These are phyloP conservation scores for Anastatica hierochuntica DNA, from an alignment of 345 rosid species.

Conservation along the genomic window DNA sequence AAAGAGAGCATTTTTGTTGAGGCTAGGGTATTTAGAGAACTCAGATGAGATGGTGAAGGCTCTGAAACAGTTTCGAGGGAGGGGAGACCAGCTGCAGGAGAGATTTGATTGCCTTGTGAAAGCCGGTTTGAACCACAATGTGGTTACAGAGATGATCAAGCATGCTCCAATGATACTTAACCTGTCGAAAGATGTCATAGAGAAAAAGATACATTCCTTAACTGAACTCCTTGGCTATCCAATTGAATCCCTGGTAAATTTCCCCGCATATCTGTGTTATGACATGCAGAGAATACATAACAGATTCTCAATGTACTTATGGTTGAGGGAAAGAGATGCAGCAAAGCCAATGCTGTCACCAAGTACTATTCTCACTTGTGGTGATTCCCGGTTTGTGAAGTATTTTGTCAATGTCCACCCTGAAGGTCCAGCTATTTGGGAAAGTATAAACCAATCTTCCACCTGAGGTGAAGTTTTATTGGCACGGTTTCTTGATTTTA, in stretches of 20 bases:
- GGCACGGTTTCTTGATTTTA: not conserved
- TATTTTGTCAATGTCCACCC: constrained; percentile 68
- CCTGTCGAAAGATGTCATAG: constrained; percentile 54
- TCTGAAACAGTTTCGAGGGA: constrained; percentile 58
- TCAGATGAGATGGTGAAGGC: constrained; percentile 76
- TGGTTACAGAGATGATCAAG: constrained; percentile 41
- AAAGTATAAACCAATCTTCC: constrained; percentile 40
- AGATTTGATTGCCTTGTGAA: constrained; percentile 67
- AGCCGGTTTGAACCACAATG: constrained; percentile 54
- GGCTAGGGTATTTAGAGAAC: constrained; percentile 65
- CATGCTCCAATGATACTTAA: constrained; percentile 64
- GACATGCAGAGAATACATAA: constrained; percentile 45
- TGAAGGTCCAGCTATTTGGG: constrained; percentile 69
- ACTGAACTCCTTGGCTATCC: constrained; percentile 46
- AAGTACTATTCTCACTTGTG: constrained; percentile 65
- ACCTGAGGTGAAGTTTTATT: constrained; percentile 10
- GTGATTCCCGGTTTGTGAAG: constrained; percentile 55
- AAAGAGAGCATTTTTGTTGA: constrained; percentile 53
- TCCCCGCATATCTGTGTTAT: constrained; percentile 64
- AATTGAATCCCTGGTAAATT: constrained; percentile 37
- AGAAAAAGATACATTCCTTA: constrained; percentile 55
- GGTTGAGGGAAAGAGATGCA: constrained; percentile 44
- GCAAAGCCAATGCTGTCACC: constrained; percentile 43
- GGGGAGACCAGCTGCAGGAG: constrained; percentile 83
- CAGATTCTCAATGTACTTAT: constrained; percentile 51